Evolutionary conservation across 176 grass and related monocot genomes (phyloP).

Genomic region (Triticum monococcum): DNA sequence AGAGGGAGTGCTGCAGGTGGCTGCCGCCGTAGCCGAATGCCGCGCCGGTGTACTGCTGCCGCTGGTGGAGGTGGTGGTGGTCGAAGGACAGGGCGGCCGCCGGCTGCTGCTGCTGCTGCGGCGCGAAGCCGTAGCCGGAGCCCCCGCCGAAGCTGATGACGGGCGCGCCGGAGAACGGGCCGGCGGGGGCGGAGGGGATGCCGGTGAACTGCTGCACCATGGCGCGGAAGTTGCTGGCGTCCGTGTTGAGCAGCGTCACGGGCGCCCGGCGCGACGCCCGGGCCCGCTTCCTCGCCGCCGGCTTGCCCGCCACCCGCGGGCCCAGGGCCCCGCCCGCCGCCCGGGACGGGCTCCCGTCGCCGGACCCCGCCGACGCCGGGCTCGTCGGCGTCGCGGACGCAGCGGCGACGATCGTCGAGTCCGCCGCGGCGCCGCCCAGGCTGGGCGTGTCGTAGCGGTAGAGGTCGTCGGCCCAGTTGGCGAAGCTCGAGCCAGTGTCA

Average conservation of each 20-base stretch:
- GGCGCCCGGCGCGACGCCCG: constrained; percentile 75
- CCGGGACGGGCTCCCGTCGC: constrained; percentile 23
- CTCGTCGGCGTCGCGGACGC: not conserved
- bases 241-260: constrained; percentile 89
- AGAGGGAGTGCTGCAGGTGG: not conserved
- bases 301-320: constrained; percentile 46
- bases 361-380: constrained; percentile 21
- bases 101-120: not conserved
- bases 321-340: constrained; percentile 18
- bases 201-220: constrained; percentile 99
- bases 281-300: constrained; percentile 41
- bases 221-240: constrained; percentile 78
- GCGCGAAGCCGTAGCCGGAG: constrained; percentile 28
- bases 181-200: constrained; percentile 39
- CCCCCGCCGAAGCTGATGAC: constrained; percentile 44
- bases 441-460: constrained; percentile 20
- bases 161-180: not conserved
- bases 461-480: constrained; percentile 35
- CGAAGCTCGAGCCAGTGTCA: constrained; percentile 47
- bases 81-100: constrained; percentile 44
- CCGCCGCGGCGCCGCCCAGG: not conserved
- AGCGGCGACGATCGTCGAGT: not conserved
- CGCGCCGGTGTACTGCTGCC: constrained; percentile 33
- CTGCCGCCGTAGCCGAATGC: not conserved
- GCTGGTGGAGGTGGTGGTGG: constrained; percentile 32